Conservation (phyloP, 1,139 yeast genomes). For the Nakaseomyces sp. region DNA sequence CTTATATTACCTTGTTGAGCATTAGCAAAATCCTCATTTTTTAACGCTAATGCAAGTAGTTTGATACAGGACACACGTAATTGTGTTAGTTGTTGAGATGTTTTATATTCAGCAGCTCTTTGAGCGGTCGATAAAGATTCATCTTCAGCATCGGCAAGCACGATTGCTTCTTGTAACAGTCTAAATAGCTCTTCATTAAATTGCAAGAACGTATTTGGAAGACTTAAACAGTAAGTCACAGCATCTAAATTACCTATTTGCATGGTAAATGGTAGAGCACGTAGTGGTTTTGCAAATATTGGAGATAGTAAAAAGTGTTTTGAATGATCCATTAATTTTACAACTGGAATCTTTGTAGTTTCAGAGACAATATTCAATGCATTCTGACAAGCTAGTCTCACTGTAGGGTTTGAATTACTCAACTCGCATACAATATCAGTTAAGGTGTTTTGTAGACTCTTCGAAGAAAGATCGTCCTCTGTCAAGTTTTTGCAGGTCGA, state of each 20-base stretch:
- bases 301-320: slow-evolving; percentile 79
- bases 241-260: slow-evolving; percentile 98
- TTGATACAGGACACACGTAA: slow-evolving; percentile 84
- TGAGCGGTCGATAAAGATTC: slow-evolving; percentile 86
- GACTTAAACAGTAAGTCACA: slow-evolving; percentile 74
- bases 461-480: slow-evolving; percentile 49
- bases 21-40: slow-evolving; percentile 68
- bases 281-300: slow-evolving; percentile 88
- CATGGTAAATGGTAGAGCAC: slow-evolving; percentile 97
- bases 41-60: slow-evolving; percentile 71
- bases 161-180: slow-evolving; percentile 79
- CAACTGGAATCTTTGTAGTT: slow-evolving; percentile 58
- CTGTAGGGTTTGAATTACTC: slow-evolving; percentile 78
- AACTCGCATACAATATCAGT: slow-evolving; percentile 87
- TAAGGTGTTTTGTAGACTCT: slow-evolving; percentile 74
- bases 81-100: slow-evolving; percentile 79
- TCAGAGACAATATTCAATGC: slow-evolving; percentile 62
- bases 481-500: slow-evolving; percentile 27
- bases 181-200: slow-evolving; percentile 85
- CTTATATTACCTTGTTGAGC: slow-evolving; percentile 78
- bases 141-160: slow-evolving; percentile 95
- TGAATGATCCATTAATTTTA: slow-evolving; percentile 73
- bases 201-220: slow-evolving; percentile 72
- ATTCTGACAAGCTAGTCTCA: slow-evolving; percentile 72
- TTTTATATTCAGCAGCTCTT: slow-evolving; percentile 74